phyloP scores from a whole-genome alignment of 371 early-diverging fungal species.

The Synchytrium microbalum region DNA sequence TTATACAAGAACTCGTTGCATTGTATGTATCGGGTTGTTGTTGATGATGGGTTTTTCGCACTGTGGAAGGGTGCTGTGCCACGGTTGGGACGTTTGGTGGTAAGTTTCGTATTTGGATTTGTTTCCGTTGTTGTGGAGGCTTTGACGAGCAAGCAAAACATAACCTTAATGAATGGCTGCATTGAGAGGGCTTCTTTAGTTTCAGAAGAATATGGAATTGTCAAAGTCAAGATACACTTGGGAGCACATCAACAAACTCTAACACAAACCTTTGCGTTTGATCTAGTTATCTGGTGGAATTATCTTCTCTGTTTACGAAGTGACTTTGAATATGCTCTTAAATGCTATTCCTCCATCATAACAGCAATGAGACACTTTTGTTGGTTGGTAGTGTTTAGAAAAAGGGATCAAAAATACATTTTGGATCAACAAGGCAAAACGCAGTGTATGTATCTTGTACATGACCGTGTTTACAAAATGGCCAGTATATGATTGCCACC shows the following conservation, averaged over 20 bases:
- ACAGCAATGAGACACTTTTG: too few relatives aligned
- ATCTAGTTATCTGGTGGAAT: conserved; percentile 84
- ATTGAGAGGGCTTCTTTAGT: too few relatives aligned
- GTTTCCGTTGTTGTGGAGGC: not conserved
- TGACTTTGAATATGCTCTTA: conserved; percentile 41
- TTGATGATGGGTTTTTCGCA: conserved; percentile 66
- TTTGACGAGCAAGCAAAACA: not conserved
- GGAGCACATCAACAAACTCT: too few relatives aligned
- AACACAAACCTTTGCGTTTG: not conserved
- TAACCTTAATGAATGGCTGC: not conserved
- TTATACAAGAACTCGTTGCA: conserved; percentile 64
- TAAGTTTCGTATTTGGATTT: conserved; percentile 37
- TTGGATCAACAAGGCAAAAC: too few relatives aligned
- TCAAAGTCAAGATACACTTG: too few relatives aligned
- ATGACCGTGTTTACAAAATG: too few relatives aligned
- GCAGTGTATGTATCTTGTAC: too few relatives aligned
- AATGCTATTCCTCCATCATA: not conserved
- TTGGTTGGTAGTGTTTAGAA: too few relatives aligned
- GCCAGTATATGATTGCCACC: too few relatives aligned
- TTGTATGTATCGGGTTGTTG: conserved; percentile 62
- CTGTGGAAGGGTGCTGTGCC: conserved; percentile 93
- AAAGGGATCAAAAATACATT: too few relatives aligned
- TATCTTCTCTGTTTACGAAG: conserved; percentile 87
- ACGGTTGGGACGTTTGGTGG: conserved; percentile 73
- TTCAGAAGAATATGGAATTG: too few relatives aligned